Conservation (phyloP, 1,284 basidiomycete genomes). For the Takashimella koratensis region DNA sequence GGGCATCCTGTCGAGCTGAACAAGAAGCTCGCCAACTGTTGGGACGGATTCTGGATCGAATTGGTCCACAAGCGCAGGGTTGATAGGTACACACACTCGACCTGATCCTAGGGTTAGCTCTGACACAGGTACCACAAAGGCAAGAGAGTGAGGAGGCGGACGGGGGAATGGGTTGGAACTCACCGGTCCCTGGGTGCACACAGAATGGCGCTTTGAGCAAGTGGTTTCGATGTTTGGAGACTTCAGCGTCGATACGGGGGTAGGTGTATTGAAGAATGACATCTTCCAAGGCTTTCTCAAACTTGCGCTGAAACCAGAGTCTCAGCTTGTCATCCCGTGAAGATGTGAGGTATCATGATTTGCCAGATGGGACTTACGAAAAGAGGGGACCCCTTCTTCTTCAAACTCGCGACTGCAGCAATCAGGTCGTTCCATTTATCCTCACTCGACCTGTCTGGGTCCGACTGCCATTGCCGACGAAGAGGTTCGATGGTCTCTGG, state of each 20-base stretch:
- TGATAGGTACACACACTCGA: constrained; percentile 89
- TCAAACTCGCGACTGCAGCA: constrained; percentile 30
- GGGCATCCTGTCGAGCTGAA: constrained; percentile 63
- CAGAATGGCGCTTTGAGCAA: constrained; percentile 97
- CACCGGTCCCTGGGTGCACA: constrained; percentile 84
- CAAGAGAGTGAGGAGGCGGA: too few species aligned
- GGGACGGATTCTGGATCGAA: constrained; percentile 87
- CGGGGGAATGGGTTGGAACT: too few species aligned
- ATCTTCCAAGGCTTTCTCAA: constrained; percentile 64
- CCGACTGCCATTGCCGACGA: constrained; percentile 60
- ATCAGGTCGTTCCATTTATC: constrained; percentile 69
- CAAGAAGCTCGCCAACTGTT: constrained; percentile 75
- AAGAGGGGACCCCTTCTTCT: constrained; percentile 28
- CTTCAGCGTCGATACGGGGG: constrained; percentile 92
- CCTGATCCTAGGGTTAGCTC: too few species aligned
- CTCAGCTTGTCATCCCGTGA: neutral
- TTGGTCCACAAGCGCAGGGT: constrained; percentile 68
- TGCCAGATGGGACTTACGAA: constrained; percentile 17
- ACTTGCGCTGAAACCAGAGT: constrained; percentile 26
- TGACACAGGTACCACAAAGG: too few species aligned
- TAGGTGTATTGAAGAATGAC: constrained; percentile 93
- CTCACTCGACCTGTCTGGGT: constrained; percentile 58
- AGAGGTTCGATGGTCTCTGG: constrained; percentile 54
- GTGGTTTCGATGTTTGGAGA: constrained; percentile 96
- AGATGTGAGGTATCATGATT: neutral